Evolutionary conservation across 768 basidiomycete genomes (phyloP).

Genomic region (Psilocybe tampanensis): DNA sequence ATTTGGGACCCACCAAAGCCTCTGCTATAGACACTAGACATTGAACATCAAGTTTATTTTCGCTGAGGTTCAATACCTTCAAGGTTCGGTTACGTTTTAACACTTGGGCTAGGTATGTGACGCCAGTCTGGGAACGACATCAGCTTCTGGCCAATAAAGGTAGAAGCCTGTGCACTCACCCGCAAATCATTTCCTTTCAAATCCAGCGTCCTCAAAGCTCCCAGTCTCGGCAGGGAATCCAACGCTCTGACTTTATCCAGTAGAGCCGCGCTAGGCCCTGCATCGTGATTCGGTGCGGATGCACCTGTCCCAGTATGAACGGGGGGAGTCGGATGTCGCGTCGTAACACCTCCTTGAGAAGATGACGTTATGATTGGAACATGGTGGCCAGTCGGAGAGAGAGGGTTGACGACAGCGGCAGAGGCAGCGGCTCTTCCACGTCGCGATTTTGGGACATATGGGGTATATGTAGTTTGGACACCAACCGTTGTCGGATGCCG

Average conservation of each 20-base stretch:
- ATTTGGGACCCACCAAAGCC: conserved; percentile 66
- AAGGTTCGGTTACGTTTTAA: conserved; percentile 94
- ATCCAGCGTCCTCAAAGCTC: conserved; percentile 87
- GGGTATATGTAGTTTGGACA: conserved; percentile 79
- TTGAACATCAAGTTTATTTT: conserved; percentile 88
- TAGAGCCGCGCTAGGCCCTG: conserved; percentile 72
- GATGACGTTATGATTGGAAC: conserved; percentile 74
- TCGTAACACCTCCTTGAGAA: conserved; percentile 54
- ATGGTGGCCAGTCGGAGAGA: conserved; percentile 45
- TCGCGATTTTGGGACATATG: conserved; percentile 73
- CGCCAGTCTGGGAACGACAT: conserved; percentile 55
- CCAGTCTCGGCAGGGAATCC: conserved; percentile 83
- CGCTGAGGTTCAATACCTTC: conserved; percentile 91
- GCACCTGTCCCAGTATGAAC: conserved; percentile 11
- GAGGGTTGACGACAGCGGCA: conserved; percentile 38
- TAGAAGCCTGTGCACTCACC: conserved; percentile 46
- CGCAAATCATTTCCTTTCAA: conserved; percentile 90
- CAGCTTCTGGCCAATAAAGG: background rate
- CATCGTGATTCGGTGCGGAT: conserved; percentile 27
- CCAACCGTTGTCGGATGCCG: conserved; percentile 44
- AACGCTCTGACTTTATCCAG: conserved; percentile 89
- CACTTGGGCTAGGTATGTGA: conserved; percentile 92
- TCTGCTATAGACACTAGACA: conserved; percentile 86
- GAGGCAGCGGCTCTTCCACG: conserved; percentile 44
- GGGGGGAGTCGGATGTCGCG: conserved; percentile 38